A percentile compares a stretch with the other conserved stretches of the same genome.
Conservation (phyloP, 768 basidiomycete genomes). For the Boletus rubroflammeus region DNA sequence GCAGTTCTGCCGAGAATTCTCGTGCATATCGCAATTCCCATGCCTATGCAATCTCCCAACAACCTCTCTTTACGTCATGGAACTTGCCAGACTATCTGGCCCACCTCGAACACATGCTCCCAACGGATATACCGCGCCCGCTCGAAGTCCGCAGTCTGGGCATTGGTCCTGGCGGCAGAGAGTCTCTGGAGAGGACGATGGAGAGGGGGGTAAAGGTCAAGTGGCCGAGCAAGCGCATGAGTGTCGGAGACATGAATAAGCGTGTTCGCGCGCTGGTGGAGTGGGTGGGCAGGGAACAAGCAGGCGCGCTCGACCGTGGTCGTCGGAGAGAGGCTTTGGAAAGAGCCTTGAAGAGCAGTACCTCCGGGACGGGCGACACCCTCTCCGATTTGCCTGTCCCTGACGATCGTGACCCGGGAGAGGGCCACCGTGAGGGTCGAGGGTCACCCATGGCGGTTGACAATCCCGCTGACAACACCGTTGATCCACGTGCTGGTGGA, state of each 20-base stretch:
- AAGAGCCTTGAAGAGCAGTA: slow-evolving; percentile 39
- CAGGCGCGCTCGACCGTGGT: slow-evolving; percentile 65
- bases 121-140: slow-evolving; percentile 69
- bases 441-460: slow-evolving; percentile 36
- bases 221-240: slow-evolving; percentile 93
- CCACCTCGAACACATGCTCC: slow-evolving; percentile 81
- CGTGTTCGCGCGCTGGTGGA: slow-evolving; percentile 86
- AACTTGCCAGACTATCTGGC: slow-evolving; percentile 89
- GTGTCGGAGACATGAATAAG: slow-evolving; percentile 97
- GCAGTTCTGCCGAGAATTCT: slow-evolving; percentile 45
- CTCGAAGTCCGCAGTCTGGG: slow-evolving; percentile 62
- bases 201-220: slow-evolving; percentile 85
- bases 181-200: slow-evolving; percentile 56
- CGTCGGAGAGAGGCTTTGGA: slow-evolving; percentile 67
- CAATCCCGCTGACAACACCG: slow-evolving; percentile 7
- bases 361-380: slow-evolving; percentile 7
- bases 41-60: slow-evolving; percentile 75
- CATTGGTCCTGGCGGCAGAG: slow-evolving; percentile 41
- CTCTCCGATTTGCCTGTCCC: slow-evolving; percentile 8
- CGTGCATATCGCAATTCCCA: slow-evolving; percentile 76
- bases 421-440: slow-evolving; percentile 8
- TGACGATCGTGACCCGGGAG: slow-evolving; percentile 15
- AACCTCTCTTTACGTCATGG: slow-evolving; percentile 82
- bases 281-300: slow-evolving; percentile 90
- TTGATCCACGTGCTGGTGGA: slow-evolving; percentile 17